Base-by-base conservation (phyloP, 2,329 filamentous ascomycete genomes). In the Nemania sp. region DNA sequence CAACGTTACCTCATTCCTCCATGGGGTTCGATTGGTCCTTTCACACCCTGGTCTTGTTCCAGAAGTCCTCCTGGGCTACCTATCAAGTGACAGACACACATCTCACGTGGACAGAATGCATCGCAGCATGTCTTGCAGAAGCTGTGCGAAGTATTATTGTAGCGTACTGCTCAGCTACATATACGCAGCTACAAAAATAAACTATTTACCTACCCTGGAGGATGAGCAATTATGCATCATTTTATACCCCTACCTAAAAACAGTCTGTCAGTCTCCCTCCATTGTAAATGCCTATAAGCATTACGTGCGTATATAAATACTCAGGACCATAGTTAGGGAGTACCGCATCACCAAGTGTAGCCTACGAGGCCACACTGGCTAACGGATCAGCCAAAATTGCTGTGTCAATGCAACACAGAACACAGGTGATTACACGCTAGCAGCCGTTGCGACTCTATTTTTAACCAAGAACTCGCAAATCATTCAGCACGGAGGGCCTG, bases 401-500 rank as follows among this genome's bases (percentile, higher is more conserved):
- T 40, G 46, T 7, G 33, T 56, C 22, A 51, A 48, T 48, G 49
- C 49, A 48, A 33, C 43, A 22, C 26, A 17, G 33, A 48, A 33
- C 43, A 22, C 26, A 17, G 33, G 40, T 24, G 30, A 28, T 40
- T 24, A 19, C 24, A 24, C 43, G 44, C 48, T 48, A 52, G 37
- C 31, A 33, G 19, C 53, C 48, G 53, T 53, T 54, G 36, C 20
- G 15, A 52, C 41, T 57, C 54, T 57, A 57, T 57, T 57, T 57
- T 54, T 57, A 57, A 54, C 34, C 34, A 40, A 43, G 15, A 33
- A n/a, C n/a, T n/a, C 40, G 30, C 30, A 47, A 52, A 47, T 43
- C 42, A 43, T 19, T 19, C 41, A 46, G 7, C 30, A 20, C 24
- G n/a, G 30, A 51, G 14, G 23, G 17, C 23, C 19, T 42, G n/a